Base-by-base conservation (phyloP, 1,284 basidiomycete species). In the Ganoderma lucidum region DNA sequence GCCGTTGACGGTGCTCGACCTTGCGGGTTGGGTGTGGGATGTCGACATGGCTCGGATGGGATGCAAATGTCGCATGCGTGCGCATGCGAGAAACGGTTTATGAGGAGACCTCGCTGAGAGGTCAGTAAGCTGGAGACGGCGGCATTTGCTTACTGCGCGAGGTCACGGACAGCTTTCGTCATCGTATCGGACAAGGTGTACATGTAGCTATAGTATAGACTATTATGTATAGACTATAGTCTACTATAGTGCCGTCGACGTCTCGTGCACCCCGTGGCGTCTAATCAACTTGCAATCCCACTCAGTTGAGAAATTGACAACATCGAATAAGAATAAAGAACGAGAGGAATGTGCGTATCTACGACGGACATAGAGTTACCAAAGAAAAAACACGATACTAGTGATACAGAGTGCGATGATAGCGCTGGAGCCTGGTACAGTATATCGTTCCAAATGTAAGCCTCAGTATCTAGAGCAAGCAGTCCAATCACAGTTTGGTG, bases 401-500 rank as follows among this genome's bases (percentile, higher is more conserved):
- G 14, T 39, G 41, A 37, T 56, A 62, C 67, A 58, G 44, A 48
- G n/a, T 14, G 41, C 58, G 28, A 39, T n/a, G 28, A 39, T n/a
- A 41, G 58, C 28, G 30, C 32, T 30, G 48, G 23, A 23, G 23
- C 23, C 23, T 23, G 23, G 23, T 23, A 23, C 23, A 23, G 59
- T 66, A 62, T 62, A 42, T 60, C 19, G 23, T 23, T 35, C 63
- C 23, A 10, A 44, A 28, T 2, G 10, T n/a, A 60, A 39, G n/a
- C 28, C 28, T 60, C n/a, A n/a, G 37, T 41, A 60, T 60, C 39
- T 28, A 63, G 44, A 61, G 23, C 41, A 17, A 10, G n/a, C 0
- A 17, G 14, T n/a, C 6, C 39, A 35, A 42, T 70, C 72, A 84
- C 72, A 89, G 75, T 45, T 86, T 81, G 30, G 82, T 82, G 73